Conservation (phyloP, 345 rosid species). For the Brassica nigra region DNA sequence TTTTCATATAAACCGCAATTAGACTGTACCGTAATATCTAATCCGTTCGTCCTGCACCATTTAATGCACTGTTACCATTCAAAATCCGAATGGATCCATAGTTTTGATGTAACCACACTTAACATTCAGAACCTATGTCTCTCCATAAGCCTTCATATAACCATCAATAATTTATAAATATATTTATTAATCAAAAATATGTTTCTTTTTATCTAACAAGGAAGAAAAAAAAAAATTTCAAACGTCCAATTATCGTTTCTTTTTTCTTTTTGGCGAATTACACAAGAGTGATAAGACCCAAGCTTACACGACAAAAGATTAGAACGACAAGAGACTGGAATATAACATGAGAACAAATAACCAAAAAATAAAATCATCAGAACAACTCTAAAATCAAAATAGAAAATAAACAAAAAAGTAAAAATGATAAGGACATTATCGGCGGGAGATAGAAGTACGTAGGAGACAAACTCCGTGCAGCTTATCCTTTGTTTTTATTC, state of each 20-base stretch:
- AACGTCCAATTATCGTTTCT: background rate
- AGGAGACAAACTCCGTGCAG: background rate
- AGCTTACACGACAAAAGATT: background rate
- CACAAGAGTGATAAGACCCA: background rate
- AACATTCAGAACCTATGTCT: background rate
- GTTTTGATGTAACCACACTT: too few species aligned
- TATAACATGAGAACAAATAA: constrained; percentile 10
- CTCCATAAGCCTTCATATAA: background rate
- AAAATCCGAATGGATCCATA: too few species aligned
- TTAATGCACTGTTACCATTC: too few species aligned
- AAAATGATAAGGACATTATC: background rate
- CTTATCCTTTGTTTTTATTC: constrained; percentile 1
- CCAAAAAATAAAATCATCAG: constrained; percentile 1
- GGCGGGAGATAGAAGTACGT: background rate
- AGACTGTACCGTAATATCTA: too few species aligned
- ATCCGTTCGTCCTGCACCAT: too few species aligned
- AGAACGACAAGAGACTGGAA: background rate
- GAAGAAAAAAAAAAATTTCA: background rate
- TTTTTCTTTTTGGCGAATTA: background rate
- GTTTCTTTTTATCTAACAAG: background rate
- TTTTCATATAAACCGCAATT: too few species aligned
- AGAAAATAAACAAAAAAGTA: background rate
- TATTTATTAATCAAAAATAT: background rate
- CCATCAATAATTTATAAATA: background rate
- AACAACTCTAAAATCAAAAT: background rate